Evolutionary conservation across 306 rosid species (phyloP).

Genomic region (Hippophae tibetana): DNA sequence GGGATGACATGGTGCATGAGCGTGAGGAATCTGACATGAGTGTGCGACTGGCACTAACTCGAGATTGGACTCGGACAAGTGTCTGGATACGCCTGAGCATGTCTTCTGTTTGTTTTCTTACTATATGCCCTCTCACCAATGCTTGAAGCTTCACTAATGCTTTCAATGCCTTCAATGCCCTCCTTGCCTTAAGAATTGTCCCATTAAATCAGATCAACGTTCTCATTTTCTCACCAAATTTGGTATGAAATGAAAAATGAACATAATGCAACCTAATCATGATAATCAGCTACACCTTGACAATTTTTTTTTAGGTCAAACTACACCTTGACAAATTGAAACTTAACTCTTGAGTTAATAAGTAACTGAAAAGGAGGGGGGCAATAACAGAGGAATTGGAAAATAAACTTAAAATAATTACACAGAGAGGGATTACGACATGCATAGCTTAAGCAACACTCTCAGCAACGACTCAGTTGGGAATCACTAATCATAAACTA

Average conservation of each 20-base stretch:
- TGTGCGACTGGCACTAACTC: constrained; percentile 63
- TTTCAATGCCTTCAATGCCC: constrained; percentile 86
- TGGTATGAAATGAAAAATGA: not conserved
- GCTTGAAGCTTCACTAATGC: constrained; percentile 92
- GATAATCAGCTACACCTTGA: too few relatives aligned
- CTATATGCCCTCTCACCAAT: constrained; percentile 84
- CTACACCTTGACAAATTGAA: too few relatives aligned
- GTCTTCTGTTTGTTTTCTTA: constrained; percentile 79
- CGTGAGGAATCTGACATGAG: constrained; percentile 36
- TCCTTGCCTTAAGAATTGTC: constrained; percentile 58
- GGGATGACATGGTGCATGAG: constrained; percentile 46
- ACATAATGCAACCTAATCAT: too few relatives aligned
- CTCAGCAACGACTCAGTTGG: too few relatives aligned
- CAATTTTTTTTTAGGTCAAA: too few relatives aligned
- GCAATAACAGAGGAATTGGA: not conserved
- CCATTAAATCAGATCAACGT: not conserved
- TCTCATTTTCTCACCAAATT: not conserved
- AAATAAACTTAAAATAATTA: not conserved
- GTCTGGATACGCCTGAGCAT: constrained; percentile 94
- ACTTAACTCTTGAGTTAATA: too few relatives aligned
- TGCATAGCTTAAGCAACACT: too few relatives aligned
- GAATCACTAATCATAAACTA: too few relatives aligned
- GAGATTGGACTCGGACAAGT: constrained; percentile 67
- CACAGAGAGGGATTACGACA: not conserved
- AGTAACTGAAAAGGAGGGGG: not conserved